Evolutionary conservation across 2,329 filamentous ascomycete genomes (phyloP), one percentile per base, ranked within the genome.

Genomic region (Arthrobotrys musiformis): DNA sequence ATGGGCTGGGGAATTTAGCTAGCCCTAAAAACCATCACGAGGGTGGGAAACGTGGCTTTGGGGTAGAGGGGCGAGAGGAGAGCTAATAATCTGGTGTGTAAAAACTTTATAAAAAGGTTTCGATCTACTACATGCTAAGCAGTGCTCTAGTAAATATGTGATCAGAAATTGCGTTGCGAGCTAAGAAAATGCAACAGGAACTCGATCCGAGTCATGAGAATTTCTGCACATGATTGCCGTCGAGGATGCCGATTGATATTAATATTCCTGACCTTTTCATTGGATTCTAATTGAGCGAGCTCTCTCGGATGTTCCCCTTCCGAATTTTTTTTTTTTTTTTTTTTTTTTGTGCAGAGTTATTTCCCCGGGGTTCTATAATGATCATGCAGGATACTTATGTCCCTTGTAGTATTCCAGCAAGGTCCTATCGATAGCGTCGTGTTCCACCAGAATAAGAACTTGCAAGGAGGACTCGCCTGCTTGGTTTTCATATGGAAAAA

Each of bases 331-430:
- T n/a, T n/a, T n/a, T n/a, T n/a, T n/a, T n/a, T n/a, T n/a, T n/a
- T n/a, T n/a, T 13, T 50, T 13, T 42, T 30, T 28, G 13, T 40
- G 33, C 11, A 58, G 33, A 17, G 40, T 58, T 58, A 58, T 58
- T 58, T 40, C 54, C 52, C 17, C 33, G 50, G 50, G 54, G n/a
- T 33, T 33, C 54, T 19, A 40, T 58, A 35, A 35, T 35, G 30
- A 58, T 58, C 54, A 58, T 58, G 30, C 54, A 58, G 26, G 17
- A 37, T 58, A 58, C 54, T 58, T 28, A 22, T 56, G 19, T 2
- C n/a, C 52, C 30, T 19, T 40, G 17, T 19, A 19, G 22, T 15
- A 11, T 40, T 19, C 19, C 5, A 58, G 11, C 54, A 19, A 42
- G 19, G 54, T 19, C 54, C 19, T 58, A 58, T 58, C 30, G 33